Evolutionary conservation across 176 grass and related monocot species (phyloP), one percentile per base, ranked within the genome.

Genomic region (Poa pratensis): DNA sequence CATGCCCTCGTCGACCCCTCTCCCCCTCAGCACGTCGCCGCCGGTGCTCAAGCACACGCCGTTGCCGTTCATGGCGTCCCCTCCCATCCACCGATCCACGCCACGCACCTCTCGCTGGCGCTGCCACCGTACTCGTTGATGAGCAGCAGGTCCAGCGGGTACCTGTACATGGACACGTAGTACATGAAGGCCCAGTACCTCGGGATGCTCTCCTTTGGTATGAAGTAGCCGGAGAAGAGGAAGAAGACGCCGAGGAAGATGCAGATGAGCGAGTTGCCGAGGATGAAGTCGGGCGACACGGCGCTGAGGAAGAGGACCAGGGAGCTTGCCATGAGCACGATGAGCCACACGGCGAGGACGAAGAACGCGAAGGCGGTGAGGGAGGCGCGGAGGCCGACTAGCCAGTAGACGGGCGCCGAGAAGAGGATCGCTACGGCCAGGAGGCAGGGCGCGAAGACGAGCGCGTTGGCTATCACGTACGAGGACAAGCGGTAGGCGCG

Each of bases 151-250:
- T 98, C 95, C 17, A 98, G 78, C 22, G 95, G 91, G 79, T 93
- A 98, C 79, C 87, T 91, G 73, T 98, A 98, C 68, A 90, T 92
- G n/a, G 93, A 98, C 51, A 95, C 85, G 59, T 95, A 89, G 93
- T 95, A 95, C 93, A 98, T 95, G 83, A 98, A 98, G 3, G 86
- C 46, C 93, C 93, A 95, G 73, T 98, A 98, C 86, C 86, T 94
- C 51, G 88, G 93, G 69, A 95, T 98, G 80, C 88, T 95, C 22
- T 79, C 93, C 73, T 84, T 94, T 9, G 96, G 96, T 24, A 95
- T 93, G 85, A 98, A 98, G 85, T 98, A 98, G 3, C 96, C 96
- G 6, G 91, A 95, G 91, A 98, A 98, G 30, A 95, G 93, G 83
- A 98, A 98, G 93, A 95, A 98, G 27, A 90, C 62, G 55, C 91